phyloP scores from a whole-genome alignment of 208 protist genomes.

The Leishmania turanica region DNA sequence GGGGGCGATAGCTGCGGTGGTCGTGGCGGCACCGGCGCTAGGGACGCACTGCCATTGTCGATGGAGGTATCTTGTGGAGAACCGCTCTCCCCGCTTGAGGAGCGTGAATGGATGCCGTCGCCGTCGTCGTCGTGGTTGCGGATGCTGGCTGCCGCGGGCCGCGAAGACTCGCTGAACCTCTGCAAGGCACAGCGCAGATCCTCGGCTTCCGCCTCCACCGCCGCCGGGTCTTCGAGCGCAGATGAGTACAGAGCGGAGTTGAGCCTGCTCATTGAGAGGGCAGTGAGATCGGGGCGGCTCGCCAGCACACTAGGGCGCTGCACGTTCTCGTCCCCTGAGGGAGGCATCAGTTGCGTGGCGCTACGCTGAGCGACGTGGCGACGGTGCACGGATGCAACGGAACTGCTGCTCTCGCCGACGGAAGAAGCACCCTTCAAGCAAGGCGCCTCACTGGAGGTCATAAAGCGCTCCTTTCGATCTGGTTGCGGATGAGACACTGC shows the following conservation, averaged over 20 bases:
- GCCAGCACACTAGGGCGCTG: not conserved
- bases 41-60: not conserved
- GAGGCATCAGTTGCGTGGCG: conserved; percentile 11
- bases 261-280: not conserved
- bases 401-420: conserved; percentile 5
- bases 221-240: conserved; percentile 7
- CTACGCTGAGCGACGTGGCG: conserved; percentile 10
- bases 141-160: not conserved
- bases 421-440: conserved; percentile 7
- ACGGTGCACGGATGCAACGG: conserved; percentile 1
- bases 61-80: not conserved
- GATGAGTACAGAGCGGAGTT: conserved; percentile 10
- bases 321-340: not conserved
- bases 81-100: not conserved
- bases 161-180: not conserved
- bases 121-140: not conserved
- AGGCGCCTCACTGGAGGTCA: not conserved
- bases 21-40: not conserved
- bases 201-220: not conserved
- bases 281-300: conserved; percentile 10
- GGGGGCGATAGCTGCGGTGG: not conserved
- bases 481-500: not conserved
- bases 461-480: not conserved
- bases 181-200: conserved; percentile 4
- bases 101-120: not conserved